Evolutionary conservation across 441 rosid species (phyloP).

Genomic region (Erysimum cheiri): DNA sequence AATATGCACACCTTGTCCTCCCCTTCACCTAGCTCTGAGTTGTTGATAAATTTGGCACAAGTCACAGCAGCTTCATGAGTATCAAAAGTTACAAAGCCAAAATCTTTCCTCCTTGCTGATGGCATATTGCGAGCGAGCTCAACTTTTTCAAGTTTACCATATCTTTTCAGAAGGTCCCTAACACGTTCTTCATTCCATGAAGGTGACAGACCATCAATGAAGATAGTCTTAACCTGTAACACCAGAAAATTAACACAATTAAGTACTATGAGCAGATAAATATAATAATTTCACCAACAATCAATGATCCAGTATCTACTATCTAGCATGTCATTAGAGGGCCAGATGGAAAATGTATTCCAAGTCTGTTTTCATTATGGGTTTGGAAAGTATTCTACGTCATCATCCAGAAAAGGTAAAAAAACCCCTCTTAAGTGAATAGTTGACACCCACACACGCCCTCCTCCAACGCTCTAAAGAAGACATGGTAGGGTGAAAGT

Average conservation of each 20-base stretch:
- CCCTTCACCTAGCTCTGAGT: constrained; percentile 87
- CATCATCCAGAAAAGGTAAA: constrained; percentile 14
- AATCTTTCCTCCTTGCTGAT: constrained; percentile 94
- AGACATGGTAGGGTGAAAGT: constrained; percentile 38
- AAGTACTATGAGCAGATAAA: constrained; percentile 19
- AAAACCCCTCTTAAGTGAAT: not conserved
- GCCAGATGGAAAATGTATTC: constrained; percentile 17
- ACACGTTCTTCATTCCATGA: constrained; percentile 95
- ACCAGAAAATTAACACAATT: constrained; percentile 13
- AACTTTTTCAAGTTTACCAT: constrained; percentile 84
- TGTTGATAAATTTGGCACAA: constrained; percentile 92
- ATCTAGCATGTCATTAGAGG: constrained; percentile 27
- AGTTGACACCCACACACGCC: constrained; percentile 17
- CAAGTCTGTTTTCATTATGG: not conserved
- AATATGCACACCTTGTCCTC: constrained; percentile 65
- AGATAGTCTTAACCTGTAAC: constrained; percentile 86
- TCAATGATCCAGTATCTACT: constrained; percentile 13
- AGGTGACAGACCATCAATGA: constrained; percentile 87
- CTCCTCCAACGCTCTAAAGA: constrained; percentile 39
- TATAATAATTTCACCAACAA: constrained; percentile 26
- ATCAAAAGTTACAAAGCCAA: constrained; percentile 95
- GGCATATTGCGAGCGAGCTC: constrained; percentile 99
- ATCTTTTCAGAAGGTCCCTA: constrained; percentile 65
- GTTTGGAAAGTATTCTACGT: constrained; percentile 16
- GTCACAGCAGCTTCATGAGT: constrained; percentile 88